phyloP scores from a whole-genome alignment of 2,329 filamentous ascomycete species.

The Arthroderma uncinatum region DNA sequence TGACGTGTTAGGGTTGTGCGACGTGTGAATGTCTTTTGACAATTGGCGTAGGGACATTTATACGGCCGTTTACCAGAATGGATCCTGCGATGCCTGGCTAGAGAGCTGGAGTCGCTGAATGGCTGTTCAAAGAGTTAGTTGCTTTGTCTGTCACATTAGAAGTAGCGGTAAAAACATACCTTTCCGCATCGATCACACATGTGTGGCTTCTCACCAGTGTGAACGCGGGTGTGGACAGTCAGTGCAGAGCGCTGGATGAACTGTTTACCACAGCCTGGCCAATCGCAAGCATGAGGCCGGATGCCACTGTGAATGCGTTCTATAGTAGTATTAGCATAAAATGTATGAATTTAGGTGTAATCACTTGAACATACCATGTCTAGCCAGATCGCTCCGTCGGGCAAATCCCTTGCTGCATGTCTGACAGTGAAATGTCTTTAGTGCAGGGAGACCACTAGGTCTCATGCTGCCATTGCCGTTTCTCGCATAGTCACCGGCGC shows the following conservation, averaged over 20 bases:
- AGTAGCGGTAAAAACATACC: conserved; percentile 56
- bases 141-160: too few species aligned
- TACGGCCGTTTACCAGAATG: conserved; percentile 94
- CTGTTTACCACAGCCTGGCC: conserved; percentile 78
- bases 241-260: conserved; percentile 95
- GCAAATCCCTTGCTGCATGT: conserved; percentile 89
- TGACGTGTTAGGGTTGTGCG: conserved; percentile 90
- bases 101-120: conserved; percentile 90
- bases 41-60: conserved; percentile 94
- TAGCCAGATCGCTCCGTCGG: conserved; percentile 79
- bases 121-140: conserved; percentile 45
- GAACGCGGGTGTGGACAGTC: conserved; percentile 88
- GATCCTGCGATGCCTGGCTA: conserved; percentile 85
- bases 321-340: conserved; percentile 28
- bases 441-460: conserved; percentile 37
- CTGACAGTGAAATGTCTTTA: conserved; percentile 77
- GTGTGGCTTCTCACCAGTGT: conserved; percentile 96
- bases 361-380: conserved; percentile 61
- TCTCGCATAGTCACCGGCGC: conserved; percentile 17
- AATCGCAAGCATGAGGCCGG: conserved; percentile 85
- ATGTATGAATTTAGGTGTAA: background rate
- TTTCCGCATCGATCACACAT: conserved; percentile 96
- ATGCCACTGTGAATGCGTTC: conserved; percentile 92
- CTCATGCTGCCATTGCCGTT: conserved; percentile 28
- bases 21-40: conserved; percentile 95